Evolutionary conservation across 2,329 filamentous ascomycete genomes (phyloP).

Genomic region (Exophiala bonariae): DNA sequence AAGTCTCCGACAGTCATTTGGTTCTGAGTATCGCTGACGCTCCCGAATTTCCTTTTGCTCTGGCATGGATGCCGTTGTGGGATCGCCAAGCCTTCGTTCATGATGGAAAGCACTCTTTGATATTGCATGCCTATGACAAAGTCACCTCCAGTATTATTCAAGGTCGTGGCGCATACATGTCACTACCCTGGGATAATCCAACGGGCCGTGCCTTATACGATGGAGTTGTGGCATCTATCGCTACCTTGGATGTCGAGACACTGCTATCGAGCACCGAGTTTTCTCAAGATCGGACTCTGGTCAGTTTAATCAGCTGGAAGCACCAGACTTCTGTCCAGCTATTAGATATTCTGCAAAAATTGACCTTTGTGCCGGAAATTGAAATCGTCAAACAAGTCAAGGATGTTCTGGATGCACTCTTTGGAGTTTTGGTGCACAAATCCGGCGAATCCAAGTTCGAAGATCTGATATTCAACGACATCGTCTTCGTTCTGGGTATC

Average conservation of each 20-base stretch:
- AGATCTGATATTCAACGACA: conserved; percentile 84
- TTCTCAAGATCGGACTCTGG: conserved; percentile 84
- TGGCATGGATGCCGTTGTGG: conserved; percentile 94
- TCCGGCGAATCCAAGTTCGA: conserved; percentile 91
- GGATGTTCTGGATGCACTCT: conserved; percentile 87
- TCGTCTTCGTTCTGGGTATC: conserved; percentile 88
- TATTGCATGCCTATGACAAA: conserved; percentile 91
- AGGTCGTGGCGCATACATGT: conserved; percentile 84
- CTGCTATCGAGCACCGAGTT: conserved; percentile 93
- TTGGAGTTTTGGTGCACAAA: conserved; percentile 86
- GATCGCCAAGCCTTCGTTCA: conserved; percentile 84
- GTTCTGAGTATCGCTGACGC: conserved; percentile 88
- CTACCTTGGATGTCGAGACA: conserved; percentile 75
- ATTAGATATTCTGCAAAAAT: conserved; percentile 71
- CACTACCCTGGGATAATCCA: conserved; percentile 68
- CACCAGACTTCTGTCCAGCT: conserved; percentile 72
- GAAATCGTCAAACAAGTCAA: conserved; percentile 93
- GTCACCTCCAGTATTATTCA: conserved; percentile 70
- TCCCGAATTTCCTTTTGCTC: conserved; percentile 82
- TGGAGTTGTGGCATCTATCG: conserved; percentile 73
- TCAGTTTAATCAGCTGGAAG: conserved; percentile 85
- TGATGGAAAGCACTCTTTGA: conserved; percentile 77
- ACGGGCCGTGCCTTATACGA: conserved; percentile 59
- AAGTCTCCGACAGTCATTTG: conserved; percentile 80
- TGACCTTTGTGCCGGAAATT: conserved; percentile 93